A percentile compares a stretch with the other conserved stretches of the same genome.
Conservation (phyloP, 352 stramenopile genomes). For the Globisporangium cylindrosporum region DNA sequence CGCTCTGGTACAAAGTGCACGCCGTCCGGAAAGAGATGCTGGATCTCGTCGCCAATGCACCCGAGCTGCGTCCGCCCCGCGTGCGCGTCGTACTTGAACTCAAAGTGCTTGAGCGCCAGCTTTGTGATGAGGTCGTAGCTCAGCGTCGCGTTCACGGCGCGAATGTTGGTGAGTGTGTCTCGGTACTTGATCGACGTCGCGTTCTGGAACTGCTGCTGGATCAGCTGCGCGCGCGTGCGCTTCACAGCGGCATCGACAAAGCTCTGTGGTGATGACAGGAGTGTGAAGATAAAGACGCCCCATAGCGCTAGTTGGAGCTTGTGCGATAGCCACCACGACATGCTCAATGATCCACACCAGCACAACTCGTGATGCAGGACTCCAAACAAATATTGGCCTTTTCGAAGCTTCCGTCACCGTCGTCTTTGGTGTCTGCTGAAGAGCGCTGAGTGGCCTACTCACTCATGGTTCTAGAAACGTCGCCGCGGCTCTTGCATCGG, state of each 20-base stretch:
- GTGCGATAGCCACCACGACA: not conserved
- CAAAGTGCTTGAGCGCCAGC: slow-evolving; percentile 58
- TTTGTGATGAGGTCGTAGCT: slow-evolving; percentile 48
- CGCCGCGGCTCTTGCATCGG: not conserved
- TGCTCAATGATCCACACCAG: not conserved
- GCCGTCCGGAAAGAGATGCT: slow-evolving; percentile 58
- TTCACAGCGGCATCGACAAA: slow-evolving; percentile 8
- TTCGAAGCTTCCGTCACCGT: not conserved
- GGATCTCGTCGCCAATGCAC: slow-evolving; percentile 57
- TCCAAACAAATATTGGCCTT: not conserved
- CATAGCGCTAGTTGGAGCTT: not conserved
- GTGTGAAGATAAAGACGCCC: not conserved
- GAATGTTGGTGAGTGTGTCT: slow-evolving; percentile 47
- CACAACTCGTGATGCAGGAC: not conserved
- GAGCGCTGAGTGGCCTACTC: no score
- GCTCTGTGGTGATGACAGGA: not conserved
- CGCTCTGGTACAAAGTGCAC: slow-evolving; percentile 66
- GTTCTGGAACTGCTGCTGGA: slow-evolving; percentile 13
- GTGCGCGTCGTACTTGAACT: slow-evolving; percentile 82
- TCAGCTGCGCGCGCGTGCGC: slow-evolving; percentile 15
- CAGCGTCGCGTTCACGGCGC: slow-evolving; percentile 38
- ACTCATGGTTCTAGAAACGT: not conserved
- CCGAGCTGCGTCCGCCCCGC: slow-evolving; percentile 61
- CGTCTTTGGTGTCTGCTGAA: not conserved
- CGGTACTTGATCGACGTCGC: slow-evolving; percentile 28